phyloP scores from a whole-genome alignment of 2,329 filamentous ascomycete species.

The Fusarium lateritium region DNA sequence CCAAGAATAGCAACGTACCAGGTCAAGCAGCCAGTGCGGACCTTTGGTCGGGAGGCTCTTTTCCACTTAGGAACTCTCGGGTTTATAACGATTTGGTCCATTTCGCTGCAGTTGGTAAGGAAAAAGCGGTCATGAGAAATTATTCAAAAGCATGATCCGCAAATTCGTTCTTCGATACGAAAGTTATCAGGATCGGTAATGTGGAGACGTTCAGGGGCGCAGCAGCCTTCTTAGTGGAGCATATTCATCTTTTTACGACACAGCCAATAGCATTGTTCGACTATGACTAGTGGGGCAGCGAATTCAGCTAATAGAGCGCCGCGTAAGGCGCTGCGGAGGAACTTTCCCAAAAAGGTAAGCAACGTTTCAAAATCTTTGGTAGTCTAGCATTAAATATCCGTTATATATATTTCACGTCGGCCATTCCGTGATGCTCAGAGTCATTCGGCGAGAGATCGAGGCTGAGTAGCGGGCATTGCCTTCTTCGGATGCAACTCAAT shows the following conservation, averaged over 20 bases:
- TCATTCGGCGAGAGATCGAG: too few species aligned
- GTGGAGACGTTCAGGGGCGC: slow-evolving; percentile 13
- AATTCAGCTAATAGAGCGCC: not conserved
- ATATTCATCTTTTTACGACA: slow-evolving; percentile 14
- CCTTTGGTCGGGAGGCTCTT: slow-evolving; percentile 36
- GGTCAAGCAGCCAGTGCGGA: slow-evolving; percentile 43
- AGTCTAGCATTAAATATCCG: too few species aligned
- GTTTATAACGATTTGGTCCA: slow-evolving; percentile 10
- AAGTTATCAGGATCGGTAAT: slow-evolving; percentile 3
- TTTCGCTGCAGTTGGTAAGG: not conserved
- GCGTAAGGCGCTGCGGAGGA: too few species aligned
- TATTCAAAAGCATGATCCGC: slow-evolving; percentile 8
- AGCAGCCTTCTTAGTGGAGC: not conserved
- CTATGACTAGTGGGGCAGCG: too few species aligned
- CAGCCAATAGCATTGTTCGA: slow-evolving; percentile 2
- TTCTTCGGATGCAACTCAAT: not conserved
- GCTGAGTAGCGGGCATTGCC: too few species aligned
- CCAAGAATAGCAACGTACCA: slow-evolving; percentile 26
- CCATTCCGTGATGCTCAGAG: too few species aligned
- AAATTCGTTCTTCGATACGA: slow-evolving; percentile 1
- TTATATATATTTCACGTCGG: too few species aligned
- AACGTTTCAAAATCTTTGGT: too few species aligned
- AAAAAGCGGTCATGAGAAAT: not conserved
- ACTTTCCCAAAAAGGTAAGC: too few species aligned
- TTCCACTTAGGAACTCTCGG: slow-evolving; percentile 33